phyloP scores from a whole-genome alignment of 495 filamentous ascomycete genomes.

The Chaetomium fimeti region DNA sequence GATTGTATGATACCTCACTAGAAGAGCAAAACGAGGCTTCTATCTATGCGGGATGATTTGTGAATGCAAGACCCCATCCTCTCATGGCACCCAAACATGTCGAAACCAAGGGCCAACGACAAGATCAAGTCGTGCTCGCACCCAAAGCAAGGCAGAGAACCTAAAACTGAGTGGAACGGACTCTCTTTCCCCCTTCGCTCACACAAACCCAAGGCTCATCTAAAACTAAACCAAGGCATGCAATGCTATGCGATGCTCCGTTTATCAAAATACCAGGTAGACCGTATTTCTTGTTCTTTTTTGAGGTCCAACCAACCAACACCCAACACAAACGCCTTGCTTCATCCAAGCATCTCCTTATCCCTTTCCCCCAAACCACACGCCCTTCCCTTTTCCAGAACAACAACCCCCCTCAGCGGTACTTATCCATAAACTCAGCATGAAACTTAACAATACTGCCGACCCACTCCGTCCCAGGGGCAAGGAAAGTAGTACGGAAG shows the following conservation, averaged over 20 bases:
- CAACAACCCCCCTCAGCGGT: constrained; percentile 30
- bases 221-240: neutral
- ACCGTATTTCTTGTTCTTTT: neutral
- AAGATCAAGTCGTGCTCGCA: neutral
- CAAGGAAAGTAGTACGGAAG: constrained; percentile 95
- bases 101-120: neutral
- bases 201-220: neutral
- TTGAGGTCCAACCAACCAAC: neutral
- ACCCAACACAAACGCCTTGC: neutral
- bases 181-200: neutral
- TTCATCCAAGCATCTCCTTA: neutral
- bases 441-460: constrained; percentile 87
- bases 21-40: neutral
- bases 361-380: no score
- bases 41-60: neutral
- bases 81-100: neutral
- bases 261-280: neutral
- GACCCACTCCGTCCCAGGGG: constrained; percentile 94
- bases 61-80: no score
- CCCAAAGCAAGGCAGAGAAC: neutral
- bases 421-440: constrained; percentile 86
- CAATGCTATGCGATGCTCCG: neutral
- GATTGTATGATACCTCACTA: constrained; percentile 3
- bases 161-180: neutral
- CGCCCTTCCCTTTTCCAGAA: no score